A percentile compares a stretch with the other conserved stretches of the same genome.
phyloP scores from a whole-genome alignment of 2,329 filamentous ascomycete species.

The Arthrobotrys megalospora region DNA sequence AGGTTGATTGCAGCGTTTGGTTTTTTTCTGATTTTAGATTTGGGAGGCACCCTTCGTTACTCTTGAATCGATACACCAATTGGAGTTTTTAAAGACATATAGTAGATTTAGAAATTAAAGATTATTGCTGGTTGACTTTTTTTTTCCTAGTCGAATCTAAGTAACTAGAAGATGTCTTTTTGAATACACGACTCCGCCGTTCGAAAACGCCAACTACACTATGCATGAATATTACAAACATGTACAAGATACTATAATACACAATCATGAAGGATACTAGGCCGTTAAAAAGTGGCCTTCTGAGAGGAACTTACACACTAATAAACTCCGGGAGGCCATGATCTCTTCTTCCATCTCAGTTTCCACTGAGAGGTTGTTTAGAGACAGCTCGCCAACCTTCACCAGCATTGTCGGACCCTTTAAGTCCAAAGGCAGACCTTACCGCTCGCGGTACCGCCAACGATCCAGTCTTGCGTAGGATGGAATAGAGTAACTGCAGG shows the following conservation, averaged over 20 bases:
- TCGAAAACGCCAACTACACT: background rate
- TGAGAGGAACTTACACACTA: too few relatives aligned
- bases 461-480: constrained; percentile 89
- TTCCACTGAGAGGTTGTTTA: too few relatives aligned
- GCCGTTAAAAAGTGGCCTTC: background rate
- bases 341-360: too few relatives aligned
- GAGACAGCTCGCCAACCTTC: background rate
- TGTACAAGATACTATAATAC: constrained; percentile 12
- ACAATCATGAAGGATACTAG: constrained; percentile 21
- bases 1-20: constrained; percentile 19
- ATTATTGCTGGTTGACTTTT: too few relatives aligned
- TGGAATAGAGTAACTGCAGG: constrained; percentile 94
- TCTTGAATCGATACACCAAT: constrained; percentile 31
- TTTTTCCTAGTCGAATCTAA: too few relatives aligned
- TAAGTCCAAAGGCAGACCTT: constrained; percentile 94
- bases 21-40: constrained; percentile 27
- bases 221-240: constrained; percentile 22
- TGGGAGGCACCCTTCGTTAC: constrained; percentile 22
- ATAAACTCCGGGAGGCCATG: background rate
- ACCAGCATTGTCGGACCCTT: constrained; percentile 45
- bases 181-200: background rate
- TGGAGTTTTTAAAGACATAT: background rate
- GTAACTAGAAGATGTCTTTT: background rate
- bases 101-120: background rate
- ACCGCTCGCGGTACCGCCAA: constrained; percentile 89